phyloP scores from a whole-genome alignment of 208 protist genomes.

The Spongospora subterranea region DNA sequence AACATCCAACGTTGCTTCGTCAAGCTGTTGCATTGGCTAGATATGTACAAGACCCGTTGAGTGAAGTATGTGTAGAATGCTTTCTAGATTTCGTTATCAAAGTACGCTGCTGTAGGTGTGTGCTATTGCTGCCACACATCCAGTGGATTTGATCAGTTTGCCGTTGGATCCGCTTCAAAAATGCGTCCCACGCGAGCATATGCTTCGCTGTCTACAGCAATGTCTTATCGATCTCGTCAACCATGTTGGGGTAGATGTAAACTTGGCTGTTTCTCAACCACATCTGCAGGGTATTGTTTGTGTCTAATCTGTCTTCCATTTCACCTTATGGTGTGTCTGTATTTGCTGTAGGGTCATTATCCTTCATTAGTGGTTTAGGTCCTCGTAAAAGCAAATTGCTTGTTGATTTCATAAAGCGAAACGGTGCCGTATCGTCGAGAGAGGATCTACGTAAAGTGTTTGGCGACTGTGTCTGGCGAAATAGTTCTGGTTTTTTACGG shows the following conservation, averaged over 20 bases:
- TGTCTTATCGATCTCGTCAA: conserved; percentile 13
- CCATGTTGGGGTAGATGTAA: conserved; percentile 50
- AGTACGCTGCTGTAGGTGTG: not conserved
- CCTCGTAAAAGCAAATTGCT: conserved; percentile 3
- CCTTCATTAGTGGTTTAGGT: not conserved
- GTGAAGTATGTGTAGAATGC: not conserved
- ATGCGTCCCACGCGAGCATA: not conserved
- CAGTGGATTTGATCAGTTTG: not conserved
- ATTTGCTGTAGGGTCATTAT: not conserved
- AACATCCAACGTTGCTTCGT: conserved; percentile 4
- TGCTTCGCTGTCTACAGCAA: not conserved
- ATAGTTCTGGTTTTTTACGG: conserved; percentile 5
- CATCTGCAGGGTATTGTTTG: not conserved
- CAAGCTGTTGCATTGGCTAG: conserved; percentile 6
- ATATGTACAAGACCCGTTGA: conserved; percentile 49
- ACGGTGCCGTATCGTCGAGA: not conserved
- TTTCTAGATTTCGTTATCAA: not conserved
- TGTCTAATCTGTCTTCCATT: not conserved
- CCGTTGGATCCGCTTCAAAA: not conserved
- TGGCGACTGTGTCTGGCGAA: conserved; percentile 42
- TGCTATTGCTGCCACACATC: not conserved
- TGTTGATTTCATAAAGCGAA: conserved; percentile 31
- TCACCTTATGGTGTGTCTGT: not conserved
- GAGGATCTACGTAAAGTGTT: not conserved
- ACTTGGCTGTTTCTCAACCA: not conserved